A percentile compares a stretch with the other conserved stretches of the same genome.
Conservation (phyloP, 495 filamentous ascomycete species). For the Penicillium cinerascens region DNA sequence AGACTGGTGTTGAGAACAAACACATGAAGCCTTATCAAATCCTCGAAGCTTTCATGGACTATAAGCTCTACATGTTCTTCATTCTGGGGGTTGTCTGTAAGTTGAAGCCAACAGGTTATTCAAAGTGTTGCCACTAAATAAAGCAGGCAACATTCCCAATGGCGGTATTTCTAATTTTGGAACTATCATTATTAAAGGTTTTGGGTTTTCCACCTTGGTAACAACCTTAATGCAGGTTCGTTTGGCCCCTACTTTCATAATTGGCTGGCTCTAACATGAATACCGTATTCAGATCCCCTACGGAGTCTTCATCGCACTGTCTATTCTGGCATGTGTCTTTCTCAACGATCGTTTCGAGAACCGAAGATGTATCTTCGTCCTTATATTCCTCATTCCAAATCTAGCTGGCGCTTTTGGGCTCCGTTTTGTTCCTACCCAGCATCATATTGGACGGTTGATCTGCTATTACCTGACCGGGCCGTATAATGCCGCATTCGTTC, state of each 20-base stretch:
- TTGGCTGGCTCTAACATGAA: constrained; percentile 8
- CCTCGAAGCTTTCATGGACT: constrained; percentile 53
- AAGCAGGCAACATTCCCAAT: constrained; percentile 41
- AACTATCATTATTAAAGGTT: constrained; percentile 59
- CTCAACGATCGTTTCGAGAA: constrained; percentile 57
- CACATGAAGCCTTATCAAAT: constrained; percentile 58
- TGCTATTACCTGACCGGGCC: constrained; percentile 58
- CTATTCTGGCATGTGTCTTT: constrained; percentile 54
- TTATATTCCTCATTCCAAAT: constrained; percentile 54
- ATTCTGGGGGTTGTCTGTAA: constrained; percentile 48
- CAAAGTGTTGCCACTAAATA: neutral
- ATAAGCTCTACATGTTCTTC: constrained; percentile 62
- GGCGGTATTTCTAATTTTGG: constrained; percentile 58
- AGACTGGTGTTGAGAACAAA: constrained; percentile 65
- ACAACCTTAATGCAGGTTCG: constrained; percentile 46
- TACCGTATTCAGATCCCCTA: constrained; percentile 49
- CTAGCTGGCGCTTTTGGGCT: constrained; percentile 54
- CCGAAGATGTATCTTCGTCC: constrained; percentile 51
- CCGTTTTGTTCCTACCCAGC: constrained; percentile 45
- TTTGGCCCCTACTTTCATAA: neutral
- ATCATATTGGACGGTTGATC: constrained; percentile 48
- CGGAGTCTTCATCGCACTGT: constrained; percentile 53
- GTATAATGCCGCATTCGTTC: constrained; percentile 58
- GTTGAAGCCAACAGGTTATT: neutral
- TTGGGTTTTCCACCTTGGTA: constrained; percentile 54